Conservation (phyloP, 495 filamentous ascomycete genomes). For the Aspergillus steynii region DNA sequence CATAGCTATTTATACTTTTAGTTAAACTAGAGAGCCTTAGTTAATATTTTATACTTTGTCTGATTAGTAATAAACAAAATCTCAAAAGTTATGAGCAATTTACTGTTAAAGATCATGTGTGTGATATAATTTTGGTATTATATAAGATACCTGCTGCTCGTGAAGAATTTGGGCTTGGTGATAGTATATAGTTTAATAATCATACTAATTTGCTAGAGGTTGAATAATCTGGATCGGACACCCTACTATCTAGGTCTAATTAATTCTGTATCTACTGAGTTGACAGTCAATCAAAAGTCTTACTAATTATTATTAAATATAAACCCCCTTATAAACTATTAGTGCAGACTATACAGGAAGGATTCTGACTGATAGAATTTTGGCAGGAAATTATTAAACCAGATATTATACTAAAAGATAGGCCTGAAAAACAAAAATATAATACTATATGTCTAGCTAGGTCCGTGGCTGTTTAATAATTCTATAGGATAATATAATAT, state of each 20-base stretch:
- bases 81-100: conserved; percentile 33
- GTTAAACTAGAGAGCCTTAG: conserved; percentile 22
- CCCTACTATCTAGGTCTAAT: conserved; percentile 16
- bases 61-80: conserved; percentile 34
- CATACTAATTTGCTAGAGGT: conserved; percentile 18
- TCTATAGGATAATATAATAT: conserved; percentile 29
- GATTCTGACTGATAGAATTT: conserved; percentile 31
- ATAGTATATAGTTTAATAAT: conserved; percentile 27
- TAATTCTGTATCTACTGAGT: conserved; percentile 20
- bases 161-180: conserved; percentile 26
- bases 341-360: conserved; percentile 27
- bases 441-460: conserved; percentile 16
- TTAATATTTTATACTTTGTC: conserved; percentile 10
- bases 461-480: conserved; percentile 22
- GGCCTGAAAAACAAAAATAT: conserved; percentile 22
- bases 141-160: conserved; percentile 27
- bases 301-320: conserved; percentile 36
- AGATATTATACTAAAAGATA: conserved; percentile 15
- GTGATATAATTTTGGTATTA: conserved; percentile 22
- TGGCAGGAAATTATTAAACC: conserved; percentile 22
- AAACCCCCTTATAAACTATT: conserved; percentile 41
- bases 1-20: conserved; percentile 24
- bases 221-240: conserved; percentile 4
- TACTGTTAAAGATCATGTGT: conserved; percentile 27
- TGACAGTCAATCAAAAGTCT: conserved; percentile 21